Conservation (phyloP, 2,329 filamentous ascomycete species). For the Periglandula ipomoeae region DNA sequence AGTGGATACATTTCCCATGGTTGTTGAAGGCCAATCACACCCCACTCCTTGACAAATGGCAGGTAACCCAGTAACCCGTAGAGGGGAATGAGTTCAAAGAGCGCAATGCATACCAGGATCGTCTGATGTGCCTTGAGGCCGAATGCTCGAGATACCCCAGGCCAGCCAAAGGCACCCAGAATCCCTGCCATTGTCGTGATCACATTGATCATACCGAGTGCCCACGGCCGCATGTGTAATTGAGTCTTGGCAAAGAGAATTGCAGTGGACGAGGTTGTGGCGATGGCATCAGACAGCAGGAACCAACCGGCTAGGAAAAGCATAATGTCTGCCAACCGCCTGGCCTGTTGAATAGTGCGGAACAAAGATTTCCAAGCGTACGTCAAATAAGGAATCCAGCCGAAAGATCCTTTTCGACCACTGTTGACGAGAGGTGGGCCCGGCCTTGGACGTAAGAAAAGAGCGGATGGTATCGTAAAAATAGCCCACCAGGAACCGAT, state of each 20-base stretch:
- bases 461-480: conserved; percentile 79
- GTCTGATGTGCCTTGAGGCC: conserved; percentile 72
- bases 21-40: conserved; percentile 78
- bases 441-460: conserved; percentile 82
- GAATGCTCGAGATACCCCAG: conserved; percentile 61
- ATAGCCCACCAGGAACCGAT: conserved; percentile 88
- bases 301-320: conserved; percentile 89
- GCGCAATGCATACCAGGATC: conserved; percentile 78
- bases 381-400: conserved; percentile 61
- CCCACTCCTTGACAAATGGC: conserved; percentile 64
- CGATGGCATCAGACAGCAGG: conserved; percentile 84
- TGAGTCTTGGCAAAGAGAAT: conserved; percentile 94
- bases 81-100: conserved; percentile 88
- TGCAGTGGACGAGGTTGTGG: conserved; percentile 88
- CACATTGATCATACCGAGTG: conserved; percentile 85
- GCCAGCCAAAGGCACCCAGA: conserved; percentile 83
- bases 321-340: conserved; percentile 61
- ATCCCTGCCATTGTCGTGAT: conserved; percentile 81
- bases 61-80: conserved; percentile 87
- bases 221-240: conserved; percentile 79
- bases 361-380: conserved; percentile 85
- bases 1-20: conserved; percentile 96
- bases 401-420: conserved; percentile 25
- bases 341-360: conserved; percentile 67
- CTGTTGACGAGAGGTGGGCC: conserved; percentile 63